phyloP scores from a whole-genome alignment of 192 early-diverging fungal species.

The Spizellomyces sp. region DNA sequence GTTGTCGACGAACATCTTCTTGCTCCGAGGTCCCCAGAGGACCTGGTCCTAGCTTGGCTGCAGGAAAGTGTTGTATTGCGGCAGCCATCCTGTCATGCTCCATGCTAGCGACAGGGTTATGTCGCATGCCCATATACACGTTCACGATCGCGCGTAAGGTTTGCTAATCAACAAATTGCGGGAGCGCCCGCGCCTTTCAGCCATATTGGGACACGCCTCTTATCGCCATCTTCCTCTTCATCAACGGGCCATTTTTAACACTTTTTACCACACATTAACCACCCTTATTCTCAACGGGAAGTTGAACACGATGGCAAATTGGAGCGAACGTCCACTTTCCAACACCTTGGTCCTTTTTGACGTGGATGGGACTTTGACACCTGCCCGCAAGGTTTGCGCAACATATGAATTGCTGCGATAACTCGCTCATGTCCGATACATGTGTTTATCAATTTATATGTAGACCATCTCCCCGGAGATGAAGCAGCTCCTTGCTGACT shows the following conservation, averaged over 20 bases:
- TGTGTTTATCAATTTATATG: background rate
- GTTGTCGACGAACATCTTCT: conserved; percentile 27
- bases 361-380: conserved; percentile 96
- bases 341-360: conserved; percentile 91
- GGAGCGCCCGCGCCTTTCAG: no score
- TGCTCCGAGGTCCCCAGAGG: conserved; percentile 27
- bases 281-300: background rate
- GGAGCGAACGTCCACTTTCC: conserved; percentile 51
- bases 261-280: background rate
- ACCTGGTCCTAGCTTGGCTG: conserved; percentile 13
- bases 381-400: conserved; percentile 78
- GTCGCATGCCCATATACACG: no score
- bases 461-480: conserved; percentile 81
- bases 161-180: no score
- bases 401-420: no score
- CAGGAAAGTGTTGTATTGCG: background rate
- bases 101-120: no score
- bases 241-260: background rate
- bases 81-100: no score
- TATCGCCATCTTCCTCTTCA: background rate
- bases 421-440: background rate
- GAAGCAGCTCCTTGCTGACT: conserved; percentile 68
- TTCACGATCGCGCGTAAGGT: no score
- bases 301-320: conserved; percentile 20
- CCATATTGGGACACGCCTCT: no score